Percentiles rank a stretch among this genome's conserved stretches.
Evolutionary conservation across 2,329 filamentous ascomycete genomes (phyloP).

Genomic region (Hymenoscyphus linearis): DNA sequence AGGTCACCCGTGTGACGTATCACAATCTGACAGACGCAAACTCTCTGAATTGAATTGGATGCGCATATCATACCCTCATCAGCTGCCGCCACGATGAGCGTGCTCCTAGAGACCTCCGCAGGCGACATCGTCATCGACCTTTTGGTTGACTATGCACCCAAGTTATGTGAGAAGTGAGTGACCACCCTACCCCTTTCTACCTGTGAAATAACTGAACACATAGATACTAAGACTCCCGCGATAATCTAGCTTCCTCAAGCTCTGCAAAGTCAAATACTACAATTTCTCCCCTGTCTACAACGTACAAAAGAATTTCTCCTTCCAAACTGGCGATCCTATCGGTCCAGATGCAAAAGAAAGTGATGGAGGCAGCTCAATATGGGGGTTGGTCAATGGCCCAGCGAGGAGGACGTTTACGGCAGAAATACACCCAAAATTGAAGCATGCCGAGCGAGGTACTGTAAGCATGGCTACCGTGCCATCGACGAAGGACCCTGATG

Average conservation of each 20-base stretch:
- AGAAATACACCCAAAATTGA: conserved; percentile 81
- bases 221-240: conserved; percentile 45
- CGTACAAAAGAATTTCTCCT: conserved; percentile 91
- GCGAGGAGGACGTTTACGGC: conserved; percentile 73
- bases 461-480: conserved; percentile 97
- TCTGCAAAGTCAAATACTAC: conserved; percentile 99
- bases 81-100: conserved; percentile 64
- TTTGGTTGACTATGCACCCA: conserved; percentile 81
- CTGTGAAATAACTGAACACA: conserved; percentile 44
- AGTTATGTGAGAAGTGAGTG: conserved; percentile 91
- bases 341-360: conserved; percentile 79
- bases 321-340: conserved; percentile 91
- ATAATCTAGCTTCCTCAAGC: conserved; percentile 78
- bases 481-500: conserved; percentile 69
- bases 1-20: neutral
- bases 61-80: neutral
- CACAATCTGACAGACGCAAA: neutral
- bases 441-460: conserved; percentile 82
- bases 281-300: conserved; percentile 92
- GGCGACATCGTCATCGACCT: conserved; percentile 96
- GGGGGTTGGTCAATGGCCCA: conserved; percentile 70
- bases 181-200: conserved; percentile 9
- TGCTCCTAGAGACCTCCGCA: conserved; percentile 84
- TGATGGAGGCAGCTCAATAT: conserved; percentile 90
- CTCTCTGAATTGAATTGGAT: neutral